phyloP scores from a whole-genome alignment of 2,329 filamentous ascomycete species.

The Hypoxylon sp. region DNA sequence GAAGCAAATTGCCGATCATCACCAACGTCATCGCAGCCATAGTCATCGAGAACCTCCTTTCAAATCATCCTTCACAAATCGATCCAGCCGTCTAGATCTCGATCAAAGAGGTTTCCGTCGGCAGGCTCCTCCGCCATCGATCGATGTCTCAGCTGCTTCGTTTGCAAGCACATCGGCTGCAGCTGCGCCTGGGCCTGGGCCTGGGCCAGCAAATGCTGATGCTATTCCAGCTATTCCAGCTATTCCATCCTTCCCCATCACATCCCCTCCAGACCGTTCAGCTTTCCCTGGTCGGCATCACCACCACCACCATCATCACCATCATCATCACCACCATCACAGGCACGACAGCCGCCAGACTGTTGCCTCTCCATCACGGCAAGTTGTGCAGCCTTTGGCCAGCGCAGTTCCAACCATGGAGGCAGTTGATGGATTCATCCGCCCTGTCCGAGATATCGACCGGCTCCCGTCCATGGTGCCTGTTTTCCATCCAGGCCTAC shows the following conservation, averaged over 20 bases:
- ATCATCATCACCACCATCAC: conserved; percentile 61
- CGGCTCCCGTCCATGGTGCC: conserved; percentile 86
- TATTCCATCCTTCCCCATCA: conserved; percentile 72
- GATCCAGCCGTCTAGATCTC: conserved; percentile 67
- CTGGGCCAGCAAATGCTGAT: conserved; percentile 63
- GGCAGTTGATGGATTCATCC: conserved; percentile 79
- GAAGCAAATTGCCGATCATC: conserved; percentile 72
- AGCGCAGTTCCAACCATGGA: conserved; percentile 78
- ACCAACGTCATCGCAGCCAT: conserved; percentile 65
- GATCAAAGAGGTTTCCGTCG: conserved; percentile 77
- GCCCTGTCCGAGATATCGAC: conserved; percentile 85
- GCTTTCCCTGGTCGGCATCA: conserved; percentile 70
- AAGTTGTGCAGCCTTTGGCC: conserved; percentile 75
- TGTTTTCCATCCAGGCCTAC: conserved; percentile 75
- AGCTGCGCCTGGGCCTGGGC: conserved; percentile 55
- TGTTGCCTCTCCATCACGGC: conserved; percentile 65
- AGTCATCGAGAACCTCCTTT: conserved; percentile 62
- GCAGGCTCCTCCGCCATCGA: conserved; percentile 86
- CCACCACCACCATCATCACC: conserved; percentile 60
- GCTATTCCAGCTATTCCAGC: conserved; percentile 74
- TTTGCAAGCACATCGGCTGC: conserved; percentile 62
- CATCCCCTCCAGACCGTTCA: conserved; percentile 79
- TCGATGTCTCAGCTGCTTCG: conserved; percentile 77
- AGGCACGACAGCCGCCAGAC: conserved; percentile 65
- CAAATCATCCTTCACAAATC: conserved; percentile 69